These are phyloP conservation scores for Globisporangium heterothallicum DNA, from an alignment of 352 stramenopile species.

Conservation along the genomic window DNA sequence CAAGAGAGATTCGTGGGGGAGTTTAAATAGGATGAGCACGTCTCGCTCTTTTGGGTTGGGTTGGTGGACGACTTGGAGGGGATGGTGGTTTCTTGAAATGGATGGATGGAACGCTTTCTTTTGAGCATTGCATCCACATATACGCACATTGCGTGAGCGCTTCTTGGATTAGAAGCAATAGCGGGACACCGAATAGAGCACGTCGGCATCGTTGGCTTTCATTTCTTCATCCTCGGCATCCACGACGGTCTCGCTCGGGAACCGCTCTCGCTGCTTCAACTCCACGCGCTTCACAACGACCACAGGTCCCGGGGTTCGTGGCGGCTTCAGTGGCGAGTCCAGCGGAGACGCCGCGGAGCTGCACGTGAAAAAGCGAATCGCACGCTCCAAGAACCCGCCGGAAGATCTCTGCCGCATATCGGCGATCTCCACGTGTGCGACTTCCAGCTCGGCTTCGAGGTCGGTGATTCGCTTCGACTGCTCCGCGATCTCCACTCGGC, in stretches of 20 bases:
- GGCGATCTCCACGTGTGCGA: slow-evolving; percentile 38
- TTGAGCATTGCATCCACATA: slow-evolving; percentile 4
- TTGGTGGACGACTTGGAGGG: neutral
- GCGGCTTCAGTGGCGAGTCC: slow-evolving; percentile 25
- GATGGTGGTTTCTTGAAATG: neutral
- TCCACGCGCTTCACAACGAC: slow-evolving; percentile 26
- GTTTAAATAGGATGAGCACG: slow-evolving; percentile 7
- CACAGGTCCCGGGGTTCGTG: slow-evolving; percentile 14
- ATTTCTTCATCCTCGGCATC: slow-evolving; percentile 50
- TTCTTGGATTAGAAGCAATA: slow-evolving; percentile 57
- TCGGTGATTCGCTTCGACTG: slow-evolving; percentile 51
- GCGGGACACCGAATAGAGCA: slow-evolving; percentile 47
- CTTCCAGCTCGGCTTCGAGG: slow-evolving; percentile 55
- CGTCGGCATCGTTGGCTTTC: slow-evolving; percentile 45
- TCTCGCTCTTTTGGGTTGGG: no score
- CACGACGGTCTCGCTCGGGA: slow-evolving; percentile 27
- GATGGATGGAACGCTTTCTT: slow-evolving; percentile 10
- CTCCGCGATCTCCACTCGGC: slow-evolving; percentile 45
- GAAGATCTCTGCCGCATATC: slow-evolving; percentile 39
- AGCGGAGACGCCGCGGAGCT: slow-evolving; percentile 46
- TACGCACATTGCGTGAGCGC: no score
- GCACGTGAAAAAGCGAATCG: slow-evolving; percentile 86
- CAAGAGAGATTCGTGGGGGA: slow-evolving; percentile 10
- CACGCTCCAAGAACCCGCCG: slow-evolving; percentile 48
- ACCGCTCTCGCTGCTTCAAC: slow-evolving; percentile 18